These are phyloP conservation scores for Ogataea pilisensis DNA, from an alignment of 805 yeast species.

Conservation along the genomic window DNA sequence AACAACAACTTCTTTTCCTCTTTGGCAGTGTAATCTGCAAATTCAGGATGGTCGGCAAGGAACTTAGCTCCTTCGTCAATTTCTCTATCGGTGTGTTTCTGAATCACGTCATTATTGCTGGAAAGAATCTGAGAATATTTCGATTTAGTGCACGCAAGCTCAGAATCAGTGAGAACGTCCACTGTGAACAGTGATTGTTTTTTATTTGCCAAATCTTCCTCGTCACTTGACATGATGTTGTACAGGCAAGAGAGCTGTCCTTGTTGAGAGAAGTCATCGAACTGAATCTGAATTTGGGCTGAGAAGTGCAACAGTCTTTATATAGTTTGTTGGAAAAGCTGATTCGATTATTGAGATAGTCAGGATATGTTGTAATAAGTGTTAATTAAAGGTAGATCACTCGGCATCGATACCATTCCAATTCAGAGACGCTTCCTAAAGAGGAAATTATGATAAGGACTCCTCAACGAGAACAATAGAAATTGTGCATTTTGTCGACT, in stretches of 20 bases:
- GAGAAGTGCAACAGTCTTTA: background rate
- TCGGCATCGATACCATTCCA: too few species aligned
- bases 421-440: too few species aligned
- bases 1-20: conserved; percentile 15
- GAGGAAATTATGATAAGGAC: background rate
- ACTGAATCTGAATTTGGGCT: background rate
- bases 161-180: background rate
- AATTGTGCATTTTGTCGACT: too few species aligned
- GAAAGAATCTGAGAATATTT: background rate
- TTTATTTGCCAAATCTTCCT: background rate
- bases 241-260: too few species aligned
- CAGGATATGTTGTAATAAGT: too few species aligned
- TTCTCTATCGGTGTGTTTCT: conserved; percentile 2
- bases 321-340: too few species aligned
- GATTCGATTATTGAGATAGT: too few species aligned
- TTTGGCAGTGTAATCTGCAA: conserved; percentile 18
- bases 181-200: background rate
- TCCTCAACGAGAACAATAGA: background rate
- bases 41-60: conserved; percentile 22
- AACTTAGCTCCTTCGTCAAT: conserved; percentile 25
- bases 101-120: background rate
- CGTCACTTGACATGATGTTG: conserved; percentile 1
- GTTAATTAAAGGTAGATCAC: too few species aligned
- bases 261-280: too few species aligned
- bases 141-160: background rate